Evolutionary conservation across 129 eudicot species (phyloP), one percentile per base, ranked within the genome.

Genomic region (Lactuca sativa): DNA sequence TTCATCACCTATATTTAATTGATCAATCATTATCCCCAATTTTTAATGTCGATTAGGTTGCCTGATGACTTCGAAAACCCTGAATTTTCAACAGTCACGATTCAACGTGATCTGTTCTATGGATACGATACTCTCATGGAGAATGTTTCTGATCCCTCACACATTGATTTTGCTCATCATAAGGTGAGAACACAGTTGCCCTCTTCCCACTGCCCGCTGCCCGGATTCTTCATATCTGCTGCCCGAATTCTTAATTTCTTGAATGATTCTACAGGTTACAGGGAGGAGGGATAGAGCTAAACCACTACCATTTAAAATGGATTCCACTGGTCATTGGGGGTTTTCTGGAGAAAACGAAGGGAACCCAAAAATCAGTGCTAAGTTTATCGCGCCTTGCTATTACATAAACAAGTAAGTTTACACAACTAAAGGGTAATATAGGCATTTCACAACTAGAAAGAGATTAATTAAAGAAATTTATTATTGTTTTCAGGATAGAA

Each of bases 121-220:
- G 99, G 95, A 13, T 90, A 95, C 33, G 99, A 95, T 82, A 95
- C 99, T 55, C 92, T 90, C 56, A 95, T 95, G 99, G 97, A 95
- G 87, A 95, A 95, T 57, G 99, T 90, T 34, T 87, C 99, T 59
- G 97, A 90, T 85, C 97, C 99, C 63, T 95, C 99, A 72, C 99
- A 95, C 72, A 95, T 90, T 65, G 96, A 95, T 78, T 95, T 95
- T 74, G 99, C 99, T 17, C 99, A 95, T 77, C 99, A 95, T 79
- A 95, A 90, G 99, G 99, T 91, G 62, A 64, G 3, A 10, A 69
- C 69, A 56, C 17, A 4, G 59, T 12, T 55, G 64, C 9, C 56
- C 33, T 59, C 48, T 37, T 44, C 7, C 5, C 18, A 18, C 5
- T 34, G 37, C 37, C 43, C 43, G 8, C 52, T 44, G 52, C 52